These are phyloP conservation scores for Candida pini DNA, from an alignment of 805 yeast genomes.

Conservation along the genomic window DNA sequence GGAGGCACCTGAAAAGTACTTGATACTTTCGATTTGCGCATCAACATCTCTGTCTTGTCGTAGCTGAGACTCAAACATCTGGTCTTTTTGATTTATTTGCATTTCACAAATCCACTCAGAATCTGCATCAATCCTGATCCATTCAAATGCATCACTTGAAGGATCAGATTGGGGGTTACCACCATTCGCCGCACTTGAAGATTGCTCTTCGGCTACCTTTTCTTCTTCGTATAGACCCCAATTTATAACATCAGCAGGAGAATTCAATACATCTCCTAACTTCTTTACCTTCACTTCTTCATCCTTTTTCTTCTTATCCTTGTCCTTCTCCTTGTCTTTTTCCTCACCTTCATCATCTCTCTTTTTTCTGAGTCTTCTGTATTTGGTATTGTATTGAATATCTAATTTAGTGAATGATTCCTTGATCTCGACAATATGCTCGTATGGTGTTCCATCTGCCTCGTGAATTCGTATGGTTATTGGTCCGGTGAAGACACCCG, in stretches of 20 bases:
- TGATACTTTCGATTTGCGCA: slow-evolving; percentile 84
- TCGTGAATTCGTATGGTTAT: slow-evolving; percentile 97
- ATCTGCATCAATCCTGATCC: slow-evolving; percentile 98
- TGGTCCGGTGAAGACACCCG: slow-evolving; percentile 77
- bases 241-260: slow-evolving; percentile 51
- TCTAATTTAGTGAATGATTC: slow-evolving; percentile 83
- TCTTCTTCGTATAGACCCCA: slow-evolving; percentile 67
- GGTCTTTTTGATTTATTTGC: slow-evolving; percentile 82
- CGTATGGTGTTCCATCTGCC: slow-evolving; percentile 98
- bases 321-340: slow-evolving; percentile 27
- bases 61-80: slow-evolving; percentile 90
- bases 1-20: slow-evolving; percentile 57
- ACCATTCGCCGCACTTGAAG: slow-evolving; percentile 41
- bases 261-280: slow-evolving; percentile 72
- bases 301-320: slow-evolving; percentile 21
- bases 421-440: slow-evolving; percentile 88
- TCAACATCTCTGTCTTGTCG: slow-evolving; percentile 95
- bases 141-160: slow-evolving; percentile 82
- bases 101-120: slow-evolving; percentile 91
- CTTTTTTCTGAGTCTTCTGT: slow-evolving; percentile 70
- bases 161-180: slow-evolving; percentile 1
- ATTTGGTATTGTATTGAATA: slow-evolving; percentile 91
- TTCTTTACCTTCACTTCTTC: slow-evolving; percentile 33
- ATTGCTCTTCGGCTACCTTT: slow-evolving; percentile 53
- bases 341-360: slow-evolving; percentile 42